Evolutionary conservation across 2,329 filamentous ascomycete genomes (phyloP).

Genomic region (Monilinia vaccinii-corymbosi): DNA sequence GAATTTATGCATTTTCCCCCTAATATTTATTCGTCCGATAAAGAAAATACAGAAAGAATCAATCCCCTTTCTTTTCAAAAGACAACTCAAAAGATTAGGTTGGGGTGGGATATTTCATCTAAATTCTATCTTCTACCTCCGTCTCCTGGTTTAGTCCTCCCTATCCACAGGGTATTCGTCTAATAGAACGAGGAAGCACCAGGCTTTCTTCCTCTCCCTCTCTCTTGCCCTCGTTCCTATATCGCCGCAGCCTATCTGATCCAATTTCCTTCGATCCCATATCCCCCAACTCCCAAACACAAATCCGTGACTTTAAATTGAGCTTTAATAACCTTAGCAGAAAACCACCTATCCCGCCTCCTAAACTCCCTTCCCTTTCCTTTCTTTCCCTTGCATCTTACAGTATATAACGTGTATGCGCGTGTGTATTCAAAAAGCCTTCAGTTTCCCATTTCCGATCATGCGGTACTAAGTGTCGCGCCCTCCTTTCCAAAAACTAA

Average conservation of each 20-base stretch:
- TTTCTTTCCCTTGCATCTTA: neutral
- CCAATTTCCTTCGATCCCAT: neutral
- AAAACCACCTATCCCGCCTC: neutral
- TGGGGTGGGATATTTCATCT: neutral
- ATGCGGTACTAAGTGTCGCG: constrained; percentile 29
- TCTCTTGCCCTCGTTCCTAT: neutral
- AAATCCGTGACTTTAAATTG: neutral
- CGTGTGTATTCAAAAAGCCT: constrained; percentile 13
- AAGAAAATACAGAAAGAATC: too few species aligned
- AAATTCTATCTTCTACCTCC: neutral
- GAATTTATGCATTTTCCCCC: too few species aligned
- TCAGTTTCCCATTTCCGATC: constrained; percentile 14
- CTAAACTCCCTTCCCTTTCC: constrained; percentile 4
- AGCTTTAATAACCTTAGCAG: neutral
- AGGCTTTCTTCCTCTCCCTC: neutral
- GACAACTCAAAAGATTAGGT: neutral
- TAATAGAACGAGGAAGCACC: neutral
- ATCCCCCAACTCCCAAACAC: neutral
- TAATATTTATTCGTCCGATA: too few species aligned
- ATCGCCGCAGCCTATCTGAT: neutral
- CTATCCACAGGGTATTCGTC: neutral
- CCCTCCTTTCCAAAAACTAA: constrained; percentile 40
- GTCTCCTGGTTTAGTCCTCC: neutral
- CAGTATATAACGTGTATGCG: neutral
- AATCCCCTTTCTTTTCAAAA: too few species aligned